These are phyloP conservation scores for Massarina eburnea DNA, from an alignment of 2,329 filamentous ascomycete genomes.

Conservation along the genomic window DNA sequence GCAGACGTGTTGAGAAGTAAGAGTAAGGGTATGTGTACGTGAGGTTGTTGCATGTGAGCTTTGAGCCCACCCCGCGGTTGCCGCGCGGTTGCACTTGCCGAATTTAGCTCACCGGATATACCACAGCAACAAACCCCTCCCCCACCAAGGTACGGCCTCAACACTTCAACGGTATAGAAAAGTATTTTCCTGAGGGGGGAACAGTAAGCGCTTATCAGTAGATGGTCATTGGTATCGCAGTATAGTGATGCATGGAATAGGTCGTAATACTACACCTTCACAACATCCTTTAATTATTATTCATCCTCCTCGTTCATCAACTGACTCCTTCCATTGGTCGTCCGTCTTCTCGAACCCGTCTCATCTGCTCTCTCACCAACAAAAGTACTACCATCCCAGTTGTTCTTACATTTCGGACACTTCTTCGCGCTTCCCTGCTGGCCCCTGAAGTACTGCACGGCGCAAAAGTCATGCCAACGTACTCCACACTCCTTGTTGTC, in stretches of 20 bases:
- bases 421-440: constrained; percentile 16
- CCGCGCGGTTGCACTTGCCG: background rate
- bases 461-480: constrained; percentile 39
- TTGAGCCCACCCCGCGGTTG: background rate
- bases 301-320: background rate
- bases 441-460: constrained; percentile 31
- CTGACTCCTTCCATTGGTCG: background rate
- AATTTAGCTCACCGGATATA: background rate
- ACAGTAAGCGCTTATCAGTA: no score
- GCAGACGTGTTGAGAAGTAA: background rate
- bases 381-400: constrained; percentile 55
- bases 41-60: background rate
- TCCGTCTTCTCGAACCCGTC: constrained; percentile 6
- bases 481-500: constrained; percentile 30
- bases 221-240: no score
- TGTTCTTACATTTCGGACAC: constrained; percentile 36
- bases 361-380: constrained; percentile 37
- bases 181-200: no score
- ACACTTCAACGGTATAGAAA: no score
- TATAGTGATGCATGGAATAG: no score
- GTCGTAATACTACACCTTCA: no score
- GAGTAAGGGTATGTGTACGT: background rate
- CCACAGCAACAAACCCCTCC: background rate
- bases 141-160: no score
- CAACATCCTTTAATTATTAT: background rate